Percentiles rank a stretch among this genome's conserved stretches.
Conservation (phyloP, 148 eudicot species). For the Salicornia ramosissima region DNA sequence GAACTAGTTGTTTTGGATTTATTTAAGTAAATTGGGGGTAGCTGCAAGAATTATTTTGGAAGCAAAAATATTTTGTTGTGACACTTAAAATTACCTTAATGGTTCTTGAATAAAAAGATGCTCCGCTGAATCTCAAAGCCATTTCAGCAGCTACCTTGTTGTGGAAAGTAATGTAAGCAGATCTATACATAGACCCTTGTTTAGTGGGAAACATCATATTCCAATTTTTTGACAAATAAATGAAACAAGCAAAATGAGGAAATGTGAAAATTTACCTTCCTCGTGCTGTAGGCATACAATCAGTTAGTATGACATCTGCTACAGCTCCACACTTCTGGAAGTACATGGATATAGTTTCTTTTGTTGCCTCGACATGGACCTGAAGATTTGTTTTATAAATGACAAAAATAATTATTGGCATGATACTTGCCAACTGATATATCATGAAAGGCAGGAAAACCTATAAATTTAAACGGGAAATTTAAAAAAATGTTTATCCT, state of each 20-base stretch:
- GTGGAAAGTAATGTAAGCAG: constrained; percentile 46
- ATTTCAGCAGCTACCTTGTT: constrained; percentile 40
- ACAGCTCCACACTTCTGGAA: constrained; percentile 42
- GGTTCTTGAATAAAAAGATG: constrained; percentile 40
- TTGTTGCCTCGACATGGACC: constrained; percentile 43
- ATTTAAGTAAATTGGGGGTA: background rate
- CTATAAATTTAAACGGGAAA: background rate
- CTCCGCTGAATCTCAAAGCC: constrained; percentile 40
- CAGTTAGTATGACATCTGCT: constrained; percentile 24
- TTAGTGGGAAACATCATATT: background rate
- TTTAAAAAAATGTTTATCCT: background rate
- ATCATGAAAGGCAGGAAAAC: background rate
- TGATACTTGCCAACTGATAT: background rate
- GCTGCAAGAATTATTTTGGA: background rate
- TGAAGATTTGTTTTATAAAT: background rate
- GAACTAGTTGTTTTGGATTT: too few species aligned
- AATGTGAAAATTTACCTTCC: constrained; percentile 25
- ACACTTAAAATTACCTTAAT: constrained; percentile 25
- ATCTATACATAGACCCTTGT: constrained; percentile 23
- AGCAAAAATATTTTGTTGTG: background rate
- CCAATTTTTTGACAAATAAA: background rate
- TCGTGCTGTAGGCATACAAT: constrained; percentile 7
- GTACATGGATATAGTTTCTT: constrained; percentile 30
- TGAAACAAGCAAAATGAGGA: background rate
- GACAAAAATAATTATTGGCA: background rate